Evolutionary conservation across 2,329 filamentous ascomycete genomes (phyloP), one percentile per base, ranked within the genome.

Genomic region (Beauveria asiatica): DNA sequence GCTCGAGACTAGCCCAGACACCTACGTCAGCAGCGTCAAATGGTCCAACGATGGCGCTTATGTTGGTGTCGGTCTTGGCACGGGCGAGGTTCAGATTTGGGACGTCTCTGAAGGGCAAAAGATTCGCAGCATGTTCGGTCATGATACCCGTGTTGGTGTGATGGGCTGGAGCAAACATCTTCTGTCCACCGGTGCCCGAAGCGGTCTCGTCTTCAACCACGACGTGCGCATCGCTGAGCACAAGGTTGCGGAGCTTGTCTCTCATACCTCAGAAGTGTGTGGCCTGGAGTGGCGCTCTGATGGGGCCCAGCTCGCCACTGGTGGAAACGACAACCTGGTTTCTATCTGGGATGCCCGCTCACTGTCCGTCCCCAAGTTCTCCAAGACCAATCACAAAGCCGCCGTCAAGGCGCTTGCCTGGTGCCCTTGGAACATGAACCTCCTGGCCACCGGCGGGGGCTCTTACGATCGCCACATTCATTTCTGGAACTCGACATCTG

Each of bases 161-260:
- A 97, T 97, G 92, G 91, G 92, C 70, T 99, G 94, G 94, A 96
- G 91, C 82, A 97, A 97, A 84, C 94, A 97, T 77, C 85, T 95
- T 61, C 83, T 99, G 57, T 97, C 94, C 44, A 97, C 93, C 23
- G 94, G 94, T 66, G 91, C 94, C 61, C 90, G 94, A 72, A 96
- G 90, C 66, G 94, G 94, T 25, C 87, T 97, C 50, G 92, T 99
- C 68, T 97, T 86, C 85, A 99, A 99, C 83, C 94, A 99, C 76
- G 94, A 99, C 72, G 94, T 99, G 65, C 93, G 94, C 72, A 87
- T 99, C 66, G 92, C 93, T 60, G 88, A 97, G 74, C 94, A 99
- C 87, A 99, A 99, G 83, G 86, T 95, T 64, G 94, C 94, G 52
- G 93, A 97, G 80, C 90, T 99, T 52, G 88, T 95, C 64, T 96